Base-by-base conservation (phyloP, 192 early-diverging fungal species). In the Coemansia sp. region DNA sequence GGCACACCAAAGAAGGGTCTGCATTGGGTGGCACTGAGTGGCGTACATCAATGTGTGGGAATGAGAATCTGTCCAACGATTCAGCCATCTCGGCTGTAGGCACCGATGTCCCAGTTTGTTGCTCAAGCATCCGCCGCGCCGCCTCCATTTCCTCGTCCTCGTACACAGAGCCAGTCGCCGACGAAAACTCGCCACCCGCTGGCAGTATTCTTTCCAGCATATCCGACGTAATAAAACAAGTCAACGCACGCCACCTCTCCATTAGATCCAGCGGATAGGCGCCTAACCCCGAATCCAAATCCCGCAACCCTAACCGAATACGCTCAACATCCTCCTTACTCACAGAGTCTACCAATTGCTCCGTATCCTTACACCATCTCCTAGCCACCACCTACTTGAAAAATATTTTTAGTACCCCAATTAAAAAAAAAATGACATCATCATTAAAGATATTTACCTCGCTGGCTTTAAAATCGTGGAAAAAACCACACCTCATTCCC, bases 11-110 rank as follows among this genome's bases (percentile, higher is more conserved):
- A 24, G 81, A 75, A 0, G 89, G 89, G 0, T 87, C 75, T 5
- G 94, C 92, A n/a, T 88, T 87, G 9, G 76, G 44, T 0, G 92
- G 91, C 69, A 94, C 97, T 38, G 95, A 97, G 34, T 87, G 86
- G 64, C 90, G 88, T 40, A 97, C 80, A 68, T 99, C 90, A 66
- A 95, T 87, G 10, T 76, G 68, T 1, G 94, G 90, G 66, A 98
- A 97, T 3, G 33, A 22, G 62, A 84, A 74, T 24, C 74, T 66
- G 40, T 84, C 78, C 72, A 38, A 16, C 12, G 27, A 13, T 7
- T 24, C 44, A 2, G n/a, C 11, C 27, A 36, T 29, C 12, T 55
- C 53, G 1, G 1, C 50, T 1, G 40, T n/a, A 43, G 60, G 47
- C 18, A 49, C 7, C 12, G 29, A 10, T 5, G 18, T 22, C 15